Conservation (phyloP, 345 rosid species). For the Carallia pectinifolia region DNA sequence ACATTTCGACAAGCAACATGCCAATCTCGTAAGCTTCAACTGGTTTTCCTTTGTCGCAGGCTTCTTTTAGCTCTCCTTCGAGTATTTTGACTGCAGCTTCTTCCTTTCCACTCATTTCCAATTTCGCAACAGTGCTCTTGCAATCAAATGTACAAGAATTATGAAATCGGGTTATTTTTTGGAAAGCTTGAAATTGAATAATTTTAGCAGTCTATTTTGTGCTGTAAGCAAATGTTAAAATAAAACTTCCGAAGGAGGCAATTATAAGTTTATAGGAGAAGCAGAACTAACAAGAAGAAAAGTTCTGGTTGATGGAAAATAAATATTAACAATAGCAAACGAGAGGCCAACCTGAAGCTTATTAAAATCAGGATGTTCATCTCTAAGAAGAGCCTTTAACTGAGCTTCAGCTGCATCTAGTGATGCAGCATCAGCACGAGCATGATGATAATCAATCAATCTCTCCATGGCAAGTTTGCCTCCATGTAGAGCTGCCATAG, state of each 20-base stretch:
- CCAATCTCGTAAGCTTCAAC: constrained; percentile 63
- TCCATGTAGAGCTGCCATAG: constrained; percentile 53
- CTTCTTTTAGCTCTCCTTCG: constrained; percentile 27
- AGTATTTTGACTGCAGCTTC: constrained; percentile 38
- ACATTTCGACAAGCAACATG: constrained; percentile 62
- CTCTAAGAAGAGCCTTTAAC: constrained; percentile 28
- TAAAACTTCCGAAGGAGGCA: too few species aligned
- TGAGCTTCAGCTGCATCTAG: constrained; percentile 26
- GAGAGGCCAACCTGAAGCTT: constrained; percentile 45
- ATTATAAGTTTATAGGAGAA: too few species aligned
- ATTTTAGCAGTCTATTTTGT: too few species aligned
- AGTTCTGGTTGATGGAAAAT: background rate
- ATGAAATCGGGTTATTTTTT: too few species aligned
- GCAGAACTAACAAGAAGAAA: background rate
- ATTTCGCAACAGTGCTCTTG: constrained; percentile 35
- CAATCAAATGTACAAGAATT: background rate
- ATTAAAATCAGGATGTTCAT: constrained; percentile 35
- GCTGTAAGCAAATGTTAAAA: too few species aligned
- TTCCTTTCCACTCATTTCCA: constrained; percentile 67
- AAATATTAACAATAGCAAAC: background rate
- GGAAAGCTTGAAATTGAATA: too few species aligned
- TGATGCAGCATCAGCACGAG: constrained; percentile 28
- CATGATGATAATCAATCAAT: constrained; percentile 44
- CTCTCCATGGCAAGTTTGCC: constrained; percentile 55
- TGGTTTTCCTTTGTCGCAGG: constrained; percentile 17